phyloP scores from a whole-genome alignment of 2,329 filamentous ascomycete genomes.

The Fonsecaea multimorphosa region DNA sequence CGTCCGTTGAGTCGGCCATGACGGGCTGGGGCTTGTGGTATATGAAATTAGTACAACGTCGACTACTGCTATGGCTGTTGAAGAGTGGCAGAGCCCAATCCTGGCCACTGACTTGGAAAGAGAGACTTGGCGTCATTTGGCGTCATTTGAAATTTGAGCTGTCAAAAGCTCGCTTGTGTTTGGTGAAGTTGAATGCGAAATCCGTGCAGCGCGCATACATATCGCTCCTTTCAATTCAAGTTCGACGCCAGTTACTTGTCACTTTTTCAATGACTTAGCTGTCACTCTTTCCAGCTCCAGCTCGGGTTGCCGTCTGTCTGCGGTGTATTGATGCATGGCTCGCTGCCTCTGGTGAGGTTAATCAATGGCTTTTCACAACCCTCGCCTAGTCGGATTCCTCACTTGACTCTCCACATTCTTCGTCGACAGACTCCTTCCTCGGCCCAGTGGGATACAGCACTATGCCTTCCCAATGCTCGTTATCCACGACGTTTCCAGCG shows the following conservation, averaged over 20 bases:
- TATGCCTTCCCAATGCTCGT: constrained; percentile 12
- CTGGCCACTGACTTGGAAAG: neutral
- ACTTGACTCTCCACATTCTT: constrained; percentile 34
- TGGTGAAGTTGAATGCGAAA: neutral
- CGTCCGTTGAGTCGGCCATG: constrained; percentile 86
- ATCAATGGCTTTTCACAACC: constrained; percentile 32
- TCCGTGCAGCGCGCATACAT: neutral
- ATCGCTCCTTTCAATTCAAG: no score
- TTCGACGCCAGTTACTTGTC: neutral
- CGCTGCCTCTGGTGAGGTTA: constrained; percentile 33
- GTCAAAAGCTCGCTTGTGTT: no score
- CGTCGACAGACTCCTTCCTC: constrained; percentile 20
- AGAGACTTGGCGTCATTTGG: constrained; percentile 8
- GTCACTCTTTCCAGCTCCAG: constrained; percentile 21
- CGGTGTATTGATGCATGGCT: constrained; percentile 36
- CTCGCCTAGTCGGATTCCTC: constrained; percentile 35
- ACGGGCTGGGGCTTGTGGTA: neutral
- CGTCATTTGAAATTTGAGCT: constrained; percentile 20
- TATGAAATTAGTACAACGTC: neutral
- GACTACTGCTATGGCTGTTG: neutral
- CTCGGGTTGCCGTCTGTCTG: constrained; percentile 2
- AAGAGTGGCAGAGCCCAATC: neutral
- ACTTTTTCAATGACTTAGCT: constrained; percentile 19
- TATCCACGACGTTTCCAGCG: constrained; percentile 2
- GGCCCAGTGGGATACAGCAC: constrained; percentile 15